Base-by-base conservation (phyloP, 2,329 filamentous ascomycete species). In the Neopestalotiopsis clavispora region DNA sequence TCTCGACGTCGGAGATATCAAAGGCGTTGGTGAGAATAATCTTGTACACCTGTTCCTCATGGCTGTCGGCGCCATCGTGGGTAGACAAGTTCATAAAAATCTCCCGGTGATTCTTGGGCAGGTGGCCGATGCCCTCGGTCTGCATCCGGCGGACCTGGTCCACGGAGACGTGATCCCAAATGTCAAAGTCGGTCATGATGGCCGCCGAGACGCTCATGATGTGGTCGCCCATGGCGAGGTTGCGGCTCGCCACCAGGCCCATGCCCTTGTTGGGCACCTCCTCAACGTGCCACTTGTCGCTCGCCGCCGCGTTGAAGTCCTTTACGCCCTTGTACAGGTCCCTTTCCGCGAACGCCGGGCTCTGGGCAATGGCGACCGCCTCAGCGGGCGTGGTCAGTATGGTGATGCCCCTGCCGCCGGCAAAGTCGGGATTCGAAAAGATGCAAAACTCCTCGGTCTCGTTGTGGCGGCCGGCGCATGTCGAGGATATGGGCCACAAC, bases 11-110 rank as follows among this genome's bases (percentile, higher is more conserved):
- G 49, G 65, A 67, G n/a, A 67, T 67, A 20, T 67, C 65, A 40
- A 79, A 80, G 12, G 76, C 75, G 59, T 79, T 80, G 1, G 74
- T 77, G n/a, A 72, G 73, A 40, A 79, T 76, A 40, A 80, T 78
- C 62, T 76, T 73, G 68, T 76, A 75, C 4, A 76, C 69, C 32
- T 69, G 71, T n/a, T 75, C 72, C 9, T 69, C 67, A 6, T 72
- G 70, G 12, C 65, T 71, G 13, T 49, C 65, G 4, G 68, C 71
- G 38, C 40, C 64, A 13, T 68, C 70, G 64, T 75, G 73, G 28
- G 74, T 75, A 1, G 78, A 78, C 10, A 80, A 68, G 30, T 74
- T 76, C 12, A 79, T 70, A 52, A 78, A 72, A 10, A 69, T 70
- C 3, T 45, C 66, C 17, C 71, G 70, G 45, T 78, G 75, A 0